Evolutionary conservation across 345 rosid species (phyloP), one percentile per base, ranked within the genome.

Genomic region (Salix viminalis): DNA sequence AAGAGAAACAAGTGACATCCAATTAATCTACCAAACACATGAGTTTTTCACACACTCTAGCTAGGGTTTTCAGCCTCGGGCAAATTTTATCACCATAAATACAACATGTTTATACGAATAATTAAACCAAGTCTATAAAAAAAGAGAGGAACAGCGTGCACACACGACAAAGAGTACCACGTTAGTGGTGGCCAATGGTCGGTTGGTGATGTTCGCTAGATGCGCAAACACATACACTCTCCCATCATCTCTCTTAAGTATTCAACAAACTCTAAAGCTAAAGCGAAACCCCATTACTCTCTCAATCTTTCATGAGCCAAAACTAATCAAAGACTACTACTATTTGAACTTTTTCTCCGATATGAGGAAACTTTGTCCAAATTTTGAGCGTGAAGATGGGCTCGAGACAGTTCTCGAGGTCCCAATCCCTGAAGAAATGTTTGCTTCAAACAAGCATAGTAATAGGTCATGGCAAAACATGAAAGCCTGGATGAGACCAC

Each of bases 391-490:
- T 9, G 97, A 92, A 69, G 98, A 93, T 74, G 94, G 93, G 41
- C 85, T 96, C 77, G 99, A 93, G n/a, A 96, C 99, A 7, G 99
- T 96, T 6, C 90, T 96, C 3, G 99, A 96, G 84, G 98, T 96
- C 56, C 99, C 98, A 1, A 90, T 96, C 71, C 99, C 99, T 1
- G 99, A 96, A 77, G 98, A 93, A 81, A 83, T 91, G 87, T 96
- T 93, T 77, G 81, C 74, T 26, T 67, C 81, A 0, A 76, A 48
- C 73, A 86, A 85, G 67, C 79, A 11, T 6, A 76, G 80, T 69
- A 79, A 82, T 42, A 76, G 77, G 7, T 73, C 97, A 36, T 93
- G 98, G 98, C 92, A 91, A 68, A 89, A 84, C 79, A 85, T 95
- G 93, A 93, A 89, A 83, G 83, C 97, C 9, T 93, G 94, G 89